phyloP scores from a whole-genome alignment of 345 rosid genomes.

The Gossypium sturtianum region DNA sequence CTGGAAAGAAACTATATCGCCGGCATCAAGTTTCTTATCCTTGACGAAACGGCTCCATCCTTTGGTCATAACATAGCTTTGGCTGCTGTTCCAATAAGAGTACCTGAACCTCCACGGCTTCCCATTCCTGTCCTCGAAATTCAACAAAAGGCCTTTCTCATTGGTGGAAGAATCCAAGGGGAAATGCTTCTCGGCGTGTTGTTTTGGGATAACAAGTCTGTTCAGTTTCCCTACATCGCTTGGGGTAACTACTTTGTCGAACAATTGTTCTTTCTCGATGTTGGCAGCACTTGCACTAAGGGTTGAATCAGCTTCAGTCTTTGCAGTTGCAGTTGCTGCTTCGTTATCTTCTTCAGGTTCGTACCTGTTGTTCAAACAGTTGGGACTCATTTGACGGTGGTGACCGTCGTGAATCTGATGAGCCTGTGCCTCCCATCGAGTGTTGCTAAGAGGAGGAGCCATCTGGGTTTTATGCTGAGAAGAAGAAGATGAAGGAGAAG shows the following conservation, averaged over 20 bases:
- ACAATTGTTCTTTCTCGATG: conserved; percentile 48
- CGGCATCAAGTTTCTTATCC: conserved; percentile 72
- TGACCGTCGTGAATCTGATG: conserved; percentile 15
- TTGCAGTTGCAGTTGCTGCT: background rate
- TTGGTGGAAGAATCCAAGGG: conserved; percentile 68
- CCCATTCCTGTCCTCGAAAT: conserved; percentile 64
- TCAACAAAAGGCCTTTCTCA: conserved; percentile 64
- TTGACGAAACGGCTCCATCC: conserved; percentile 85
- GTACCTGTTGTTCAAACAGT: conserved; percentile 29
- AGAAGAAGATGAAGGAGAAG: conserved; percentile 29
- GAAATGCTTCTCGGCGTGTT: conserved; percentile 74
- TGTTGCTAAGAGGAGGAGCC: conserved; percentile 19
- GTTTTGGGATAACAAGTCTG: conserved; percentile 53
- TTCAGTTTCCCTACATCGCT: conserved; percentile 68
- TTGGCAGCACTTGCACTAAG: conserved; percentile 4
- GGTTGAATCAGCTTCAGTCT: background rate
- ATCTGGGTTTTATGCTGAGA: conserved; percentile 17
- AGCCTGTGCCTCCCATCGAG: conserved; percentile 1
- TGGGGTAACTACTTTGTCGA: conserved; percentile 57
- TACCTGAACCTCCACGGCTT: conserved; percentile 64
- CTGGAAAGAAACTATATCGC: conserved; percentile 67
- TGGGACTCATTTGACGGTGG: conserved; percentile 21
- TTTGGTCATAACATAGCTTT: conserved; percentile 79
- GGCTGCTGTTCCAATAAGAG: conserved; percentile 78
- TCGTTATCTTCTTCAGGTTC: conserved; percentile 21